Conservation (phyloP, 31 red algal genomes). For the Pterothamnion heteromorphum region DNA sequence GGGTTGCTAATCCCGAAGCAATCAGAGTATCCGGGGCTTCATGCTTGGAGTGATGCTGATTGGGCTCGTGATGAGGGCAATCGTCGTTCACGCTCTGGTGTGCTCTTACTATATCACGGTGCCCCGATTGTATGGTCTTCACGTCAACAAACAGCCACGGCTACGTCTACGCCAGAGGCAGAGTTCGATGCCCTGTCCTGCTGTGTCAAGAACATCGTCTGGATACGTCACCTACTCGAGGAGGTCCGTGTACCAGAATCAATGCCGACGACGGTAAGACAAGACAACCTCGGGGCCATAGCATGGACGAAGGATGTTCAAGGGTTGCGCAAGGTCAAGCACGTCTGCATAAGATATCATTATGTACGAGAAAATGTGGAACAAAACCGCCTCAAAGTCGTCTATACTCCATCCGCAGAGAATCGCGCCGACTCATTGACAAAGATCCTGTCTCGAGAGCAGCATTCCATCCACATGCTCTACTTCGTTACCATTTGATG, state of each 20-base stretch:
- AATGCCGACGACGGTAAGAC: not conserved
- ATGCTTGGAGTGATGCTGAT: conserved; percentile 1
- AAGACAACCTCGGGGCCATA: conserved; percentile 45
- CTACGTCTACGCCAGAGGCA: conserved; percentile 27
- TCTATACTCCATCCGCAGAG: not conserved
- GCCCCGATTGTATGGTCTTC: not conserved
- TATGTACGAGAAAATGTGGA: not conserved
- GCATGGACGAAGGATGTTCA: not conserved
- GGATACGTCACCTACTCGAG: not conserved
- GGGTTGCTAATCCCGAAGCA: not conserved
- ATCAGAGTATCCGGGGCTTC: not conserved
- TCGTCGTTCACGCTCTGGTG: not conserved
- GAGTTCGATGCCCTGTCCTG: conserved; percentile 36
- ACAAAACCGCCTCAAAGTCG: not conserved
- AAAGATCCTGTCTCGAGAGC: not conserved
- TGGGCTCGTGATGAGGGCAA: not conserved
- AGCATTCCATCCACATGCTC: too few relatives aligned
- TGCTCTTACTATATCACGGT: not conserved
- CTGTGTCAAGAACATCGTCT: not conserved
- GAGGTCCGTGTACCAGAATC: not conserved
- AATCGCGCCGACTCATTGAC: conserved; percentile 28
- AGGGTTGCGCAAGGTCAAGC: conserved; percentile 11
- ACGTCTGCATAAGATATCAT: conserved; percentile 14
- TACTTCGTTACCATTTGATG: too few relatives aligned
- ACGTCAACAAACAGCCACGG: not conserved